Evolutionary conservation across 495 filamentous ascomycete species (phyloP).

Genomic region (Penicillium alfredii): DNA sequence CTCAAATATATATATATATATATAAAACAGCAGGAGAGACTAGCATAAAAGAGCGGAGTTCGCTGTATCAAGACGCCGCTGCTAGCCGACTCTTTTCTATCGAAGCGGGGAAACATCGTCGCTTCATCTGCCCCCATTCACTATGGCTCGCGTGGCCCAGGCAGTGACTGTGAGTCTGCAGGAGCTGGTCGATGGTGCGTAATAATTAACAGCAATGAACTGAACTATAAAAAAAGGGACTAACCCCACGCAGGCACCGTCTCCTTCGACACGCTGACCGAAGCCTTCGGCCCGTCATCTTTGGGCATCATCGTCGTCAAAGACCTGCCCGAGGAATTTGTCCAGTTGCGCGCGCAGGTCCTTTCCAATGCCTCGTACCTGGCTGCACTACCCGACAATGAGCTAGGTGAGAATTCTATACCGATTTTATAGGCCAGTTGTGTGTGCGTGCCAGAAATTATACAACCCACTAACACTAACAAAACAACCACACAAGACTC

Average conservation of each 20-base stretch:
- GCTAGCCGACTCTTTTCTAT: too few relatives aligned
- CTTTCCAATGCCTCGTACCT: constrained; percentile 87
- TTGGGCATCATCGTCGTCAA: constrained; percentile 90
- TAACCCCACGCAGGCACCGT: constrained; percentile 52
- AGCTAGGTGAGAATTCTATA: constrained; percentile 56
- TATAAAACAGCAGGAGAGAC: too few relatives aligned
- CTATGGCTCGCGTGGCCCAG: constrained; percentile 25
- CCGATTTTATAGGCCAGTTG: too few relatives aligned
- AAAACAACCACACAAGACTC: constrained; percentile 28
- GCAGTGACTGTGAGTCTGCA: constrained; percentile 51
- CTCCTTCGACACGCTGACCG: constrained; percentile 64
- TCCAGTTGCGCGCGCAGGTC: constrained; percentile 59
- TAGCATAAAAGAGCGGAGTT: too few relatives aligned
- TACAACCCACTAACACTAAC: too few relatives aligned
- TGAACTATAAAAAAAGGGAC: background rate
- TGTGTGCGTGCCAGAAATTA: too few relatives aligned
- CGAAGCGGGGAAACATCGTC: too few relatives aligned
- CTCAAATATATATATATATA: too few relatives aligned
- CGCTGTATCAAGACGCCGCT: too few relatives aligned
- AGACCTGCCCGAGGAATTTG: constrained; percentile 68
- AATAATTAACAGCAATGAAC: background rate
- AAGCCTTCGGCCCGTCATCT: constrained; percentile 87
- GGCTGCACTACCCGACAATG: constrained; percentile 66
- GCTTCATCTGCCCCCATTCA: too few relatives aligned
- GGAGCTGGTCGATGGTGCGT: constrained; percentile 38